Evolutionary conservation across 2,329 filamentous ascomycete species (phyloP).

Genomic region (Knoxdaviesia proteae): DNA sequence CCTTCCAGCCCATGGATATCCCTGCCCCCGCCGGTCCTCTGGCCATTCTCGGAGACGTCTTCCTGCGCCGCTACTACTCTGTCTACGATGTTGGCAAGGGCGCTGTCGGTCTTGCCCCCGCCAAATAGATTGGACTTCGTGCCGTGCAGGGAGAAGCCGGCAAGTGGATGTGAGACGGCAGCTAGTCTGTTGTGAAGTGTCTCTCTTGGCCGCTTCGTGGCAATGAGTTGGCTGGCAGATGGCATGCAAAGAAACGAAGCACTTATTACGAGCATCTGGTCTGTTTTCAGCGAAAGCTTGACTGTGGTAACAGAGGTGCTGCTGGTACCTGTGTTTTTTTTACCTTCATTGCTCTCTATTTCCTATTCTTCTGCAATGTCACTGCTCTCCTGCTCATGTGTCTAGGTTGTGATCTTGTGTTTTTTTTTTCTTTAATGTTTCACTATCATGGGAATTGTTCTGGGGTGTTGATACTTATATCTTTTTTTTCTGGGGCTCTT

Average conservation of each 20-base stretch:
- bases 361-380: too few relatives aligned
- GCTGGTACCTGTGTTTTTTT: neutral
- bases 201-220: neutral
- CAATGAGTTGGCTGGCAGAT: neutral
- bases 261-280: neutral
- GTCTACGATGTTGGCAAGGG: slow-evolving; percentile 87
- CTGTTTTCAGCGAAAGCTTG: too few relatives aligned
- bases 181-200: too few relatives aligned
- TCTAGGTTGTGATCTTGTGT: neutral
- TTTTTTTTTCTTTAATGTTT: neutral
- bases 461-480: neutral
- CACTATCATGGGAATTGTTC: too few relatives aligned
- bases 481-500: neutral
- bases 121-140: slow-evolving; percentile 30
- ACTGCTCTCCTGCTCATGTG: neutral
- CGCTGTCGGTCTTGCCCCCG: slow-evolving; percentile 71
- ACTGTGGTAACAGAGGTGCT: too few relatives aligned
- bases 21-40: slow-evolving; percentile 75
- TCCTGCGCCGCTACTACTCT: slow-evolving; percentile 76
- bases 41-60: slow-evolving; percentile 80
- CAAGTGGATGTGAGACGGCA: too few relatives aligned
- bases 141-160: too few relatives aligned
- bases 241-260: too few relatives aligned
- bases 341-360: neutral
- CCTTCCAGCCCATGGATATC: slow-evolving; percentile 93